phyloP scores from a whole-genome alignment of 257 asterid species.

The Plantago ovata region DNA sequence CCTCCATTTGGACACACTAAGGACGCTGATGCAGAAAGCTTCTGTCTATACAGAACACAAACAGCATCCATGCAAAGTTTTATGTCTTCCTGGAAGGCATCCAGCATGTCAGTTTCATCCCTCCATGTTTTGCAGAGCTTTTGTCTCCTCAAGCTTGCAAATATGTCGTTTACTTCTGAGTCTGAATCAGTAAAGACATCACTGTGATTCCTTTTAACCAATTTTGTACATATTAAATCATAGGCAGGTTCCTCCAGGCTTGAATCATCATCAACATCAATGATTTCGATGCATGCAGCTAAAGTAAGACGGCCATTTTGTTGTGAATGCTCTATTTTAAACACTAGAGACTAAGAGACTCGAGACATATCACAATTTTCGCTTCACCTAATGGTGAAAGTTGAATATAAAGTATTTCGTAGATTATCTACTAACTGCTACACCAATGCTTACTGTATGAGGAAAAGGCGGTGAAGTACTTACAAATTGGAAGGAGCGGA shows the following conservation, averaged over 20 bases:
- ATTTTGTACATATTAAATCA: no score
- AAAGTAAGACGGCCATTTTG: no score
- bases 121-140: slow-evolving; percentile 10
- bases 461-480: no score
- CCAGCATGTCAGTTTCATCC: slow-evolving; percentile 18
- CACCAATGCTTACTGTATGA: no score
- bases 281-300: background rate
- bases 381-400: no score
- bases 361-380: no score
- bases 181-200: slow-evolving; percentile 2
- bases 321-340: no score
- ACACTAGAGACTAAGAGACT: no score
- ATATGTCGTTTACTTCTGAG: slow-evolving; percentile 2
- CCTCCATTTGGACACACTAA: background rate
- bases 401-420: no score
- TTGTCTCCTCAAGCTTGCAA: background rate
- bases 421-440: no score
- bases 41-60: slow-evolving; percentile 26
- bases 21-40: slow-evolving; percentile 2
- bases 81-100: slow-evolving; percentile 15
- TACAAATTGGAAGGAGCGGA: no score
- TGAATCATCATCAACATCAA: slow-evolving; percentile 25
- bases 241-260: background rate
- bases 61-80: slow-evolving; percentile 31
- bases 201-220: no score